A percentile compares a stretch with the other conserved stretches of the same genome.
Conservation (phyloP, 148 eudicot genomes). For the Amaranthus hypochondriacus region DNA sequence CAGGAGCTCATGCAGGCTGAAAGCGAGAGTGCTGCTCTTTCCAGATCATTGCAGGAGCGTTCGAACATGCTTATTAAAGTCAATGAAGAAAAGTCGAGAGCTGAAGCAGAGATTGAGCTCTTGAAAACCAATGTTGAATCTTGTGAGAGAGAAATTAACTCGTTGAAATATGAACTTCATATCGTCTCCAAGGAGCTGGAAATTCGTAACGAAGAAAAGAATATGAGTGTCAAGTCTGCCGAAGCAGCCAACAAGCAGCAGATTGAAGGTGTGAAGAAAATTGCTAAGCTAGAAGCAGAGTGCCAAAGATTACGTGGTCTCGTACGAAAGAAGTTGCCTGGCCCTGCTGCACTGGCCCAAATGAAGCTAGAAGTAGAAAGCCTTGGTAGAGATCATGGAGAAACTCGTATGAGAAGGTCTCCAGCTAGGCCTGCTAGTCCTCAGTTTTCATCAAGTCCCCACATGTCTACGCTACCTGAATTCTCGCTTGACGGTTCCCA, state of each 20-base stretch:
- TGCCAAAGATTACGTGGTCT: conserved; percentile 96
- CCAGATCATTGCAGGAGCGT: conserved; percentile 90
- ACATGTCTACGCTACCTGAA: conserved; percentile 45
- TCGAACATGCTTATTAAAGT: conserved; percentile 79
- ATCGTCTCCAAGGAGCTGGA: conserved; percentile 80
- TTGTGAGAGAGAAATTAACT: conserved; percentile 82
- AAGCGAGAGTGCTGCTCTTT: conserved; percentile 79
- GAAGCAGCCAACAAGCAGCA: conserved; percentile 93
- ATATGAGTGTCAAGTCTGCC: conserved; percentile 85
- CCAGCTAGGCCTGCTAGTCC: conserved; percentile 69
- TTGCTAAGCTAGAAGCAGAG: conserved; percentile 89
- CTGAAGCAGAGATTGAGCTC: conserved; percentile 78
- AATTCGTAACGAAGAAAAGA: conserved; percentile 93
- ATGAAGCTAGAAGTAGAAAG: conserved; percentile 96
- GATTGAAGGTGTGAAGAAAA: conserved; percentile 81
- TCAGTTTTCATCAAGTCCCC: conserved; percentile 44
- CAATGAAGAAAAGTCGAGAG: conserved; percentile 76
- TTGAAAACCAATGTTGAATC: conserved; percentile 73
- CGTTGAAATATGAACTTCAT: conserved; percentile 86
- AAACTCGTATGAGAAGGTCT: conserved; percentile 60
- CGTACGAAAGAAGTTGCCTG: conserved; percentile 92
- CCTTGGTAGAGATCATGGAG: conserved; percentile 81
- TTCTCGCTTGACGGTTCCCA: conserved; percentile 56
- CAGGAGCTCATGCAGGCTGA: conserved; percentile 73
- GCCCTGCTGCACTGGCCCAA: conserved; percentile 98